phyloP scores from a whole-genome alignment of 371 early-diverging fungal genomes.

The Syncephalis plumigaleata region DNA sequence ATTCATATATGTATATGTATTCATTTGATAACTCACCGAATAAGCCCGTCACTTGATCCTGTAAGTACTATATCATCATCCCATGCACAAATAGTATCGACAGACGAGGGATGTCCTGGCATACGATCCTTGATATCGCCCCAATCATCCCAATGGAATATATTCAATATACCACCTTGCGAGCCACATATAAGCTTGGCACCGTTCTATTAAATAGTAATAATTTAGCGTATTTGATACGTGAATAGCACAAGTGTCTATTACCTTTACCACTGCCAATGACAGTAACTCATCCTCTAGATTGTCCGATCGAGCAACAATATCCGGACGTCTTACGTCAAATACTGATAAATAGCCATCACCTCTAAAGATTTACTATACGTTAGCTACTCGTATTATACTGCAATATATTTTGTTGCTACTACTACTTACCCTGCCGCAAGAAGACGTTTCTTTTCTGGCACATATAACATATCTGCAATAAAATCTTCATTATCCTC shows the following conservation, averaged over 20 bases:
- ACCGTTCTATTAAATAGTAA: conserved; percentile 23
- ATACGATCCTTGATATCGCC: conserved; percentile 82
- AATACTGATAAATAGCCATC: conserved; percentile 82
- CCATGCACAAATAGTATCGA: conserved; percentile 63
- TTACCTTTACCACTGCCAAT: conserved; percentile 39
- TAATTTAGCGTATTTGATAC: neutral
- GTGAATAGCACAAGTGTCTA: conserved; percentile 6
- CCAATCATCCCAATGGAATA: conserved; percentile 75
- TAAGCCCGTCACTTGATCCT: conserved; percentile 81
- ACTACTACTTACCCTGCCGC: too few species aligned
- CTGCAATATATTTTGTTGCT: too few species aligned
- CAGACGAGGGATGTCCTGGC: conserved; percentile 75
- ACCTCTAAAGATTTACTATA: too few species aligned
- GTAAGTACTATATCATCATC: conserved; percentile 70
- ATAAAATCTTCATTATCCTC: too few species aligned
- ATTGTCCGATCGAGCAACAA: conserved; percentile 65
- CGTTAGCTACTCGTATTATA: too few species aligned
- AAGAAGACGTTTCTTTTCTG: too few species aligned
- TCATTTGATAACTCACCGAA: conserved; percentile 34
- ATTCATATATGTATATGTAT: conserved; percentile 1
- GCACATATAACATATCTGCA: too few species aligned
- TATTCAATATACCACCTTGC: conserved; percentile 65
- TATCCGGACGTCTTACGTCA: conserved; percentile 68
- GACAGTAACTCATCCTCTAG: conserved; percentile 87
- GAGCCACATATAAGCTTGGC: conserved; percentile 75